Conservation (phyloP, 2,329 filamentous ascomycete species). For the Cryphonectria radicalis region DNA sequence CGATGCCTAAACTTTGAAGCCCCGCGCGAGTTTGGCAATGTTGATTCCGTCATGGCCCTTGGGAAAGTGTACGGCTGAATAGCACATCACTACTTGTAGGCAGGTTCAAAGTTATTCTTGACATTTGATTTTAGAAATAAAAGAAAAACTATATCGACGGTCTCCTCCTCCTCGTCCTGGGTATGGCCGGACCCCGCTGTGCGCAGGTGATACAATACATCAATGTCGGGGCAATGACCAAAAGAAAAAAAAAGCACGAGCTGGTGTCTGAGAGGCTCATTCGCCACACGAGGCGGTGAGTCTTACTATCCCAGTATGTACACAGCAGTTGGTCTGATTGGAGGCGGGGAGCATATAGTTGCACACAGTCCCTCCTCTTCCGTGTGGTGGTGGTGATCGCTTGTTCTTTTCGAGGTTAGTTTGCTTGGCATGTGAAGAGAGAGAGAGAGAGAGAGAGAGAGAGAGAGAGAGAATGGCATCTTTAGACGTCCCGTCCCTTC, state of each 20-base stretch:
- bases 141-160: no score
- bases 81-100: neutral
- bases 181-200: no score
- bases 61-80: neutral
- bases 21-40: neutral
- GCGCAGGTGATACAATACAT: neutral
- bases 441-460: neutral
- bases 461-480: neutral
- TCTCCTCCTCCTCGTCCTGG: neutral
- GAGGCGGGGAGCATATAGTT: neutral
- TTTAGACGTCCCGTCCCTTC: neutral
- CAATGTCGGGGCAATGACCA: neutral
- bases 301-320: neutral
- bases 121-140: neutral
- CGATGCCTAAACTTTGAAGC: neutral
- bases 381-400: neutral
- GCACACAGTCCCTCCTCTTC: neutral
- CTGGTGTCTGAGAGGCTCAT: neutral
- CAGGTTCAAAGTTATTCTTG: no score
- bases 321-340: neutral
- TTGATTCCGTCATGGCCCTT: neutral
- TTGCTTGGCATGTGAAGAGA: neutral
- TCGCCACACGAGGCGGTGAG: neutral
- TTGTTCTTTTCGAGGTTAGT: neutral
- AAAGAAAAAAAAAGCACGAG: neutral